These are phyloP conservation scores for Mortierella polycephala DNA, from an alignment of 371 early-diverging fungal genomes.

Conservation along the genomic window DNA sequence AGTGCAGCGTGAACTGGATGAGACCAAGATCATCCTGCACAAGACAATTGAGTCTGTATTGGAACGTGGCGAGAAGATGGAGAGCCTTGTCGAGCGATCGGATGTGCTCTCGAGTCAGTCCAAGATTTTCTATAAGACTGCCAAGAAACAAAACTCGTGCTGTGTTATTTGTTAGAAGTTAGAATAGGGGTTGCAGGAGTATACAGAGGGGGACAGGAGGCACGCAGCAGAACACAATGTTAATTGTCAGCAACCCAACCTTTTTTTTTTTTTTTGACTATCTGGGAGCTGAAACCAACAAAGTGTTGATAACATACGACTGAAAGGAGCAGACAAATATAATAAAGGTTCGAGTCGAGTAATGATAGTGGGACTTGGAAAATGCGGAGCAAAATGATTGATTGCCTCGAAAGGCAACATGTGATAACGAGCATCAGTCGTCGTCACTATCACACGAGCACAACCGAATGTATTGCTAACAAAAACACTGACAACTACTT, in stretches of 20 bases:
- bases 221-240: too few species aligned
- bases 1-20: constrained; percentile 98
- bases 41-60: constrained; percentile 97
- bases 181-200: neutral
- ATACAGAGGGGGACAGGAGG: neutral
- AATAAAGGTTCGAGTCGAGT: too few species aligned
- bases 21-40: constrained; percentile 96
- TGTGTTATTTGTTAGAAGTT: constrained; percentile 58
- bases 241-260: neutral
- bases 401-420: too few species aligned
- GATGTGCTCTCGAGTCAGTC: constrained; percentile 92
- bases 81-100: constrained; percentile 92
- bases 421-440: too few species aligned
- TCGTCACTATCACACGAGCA: too few species aligned
- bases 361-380: too few species aligned
- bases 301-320: too few species aligned
- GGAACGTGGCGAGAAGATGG: constrained; percentile 97
- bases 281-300: neutral
- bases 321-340: too few species aligned
- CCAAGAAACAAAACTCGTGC: constrained; percentile 97
- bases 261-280: neutral
- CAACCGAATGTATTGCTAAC: too few species aligned
- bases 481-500: too few species aligned
- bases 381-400: too few species aligned
- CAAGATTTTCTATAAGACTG: constrained; percentile 98